Evolutionary conservation across 805 yeast species (phyloP).

Genomic region (Candida verbasci): DNA sequence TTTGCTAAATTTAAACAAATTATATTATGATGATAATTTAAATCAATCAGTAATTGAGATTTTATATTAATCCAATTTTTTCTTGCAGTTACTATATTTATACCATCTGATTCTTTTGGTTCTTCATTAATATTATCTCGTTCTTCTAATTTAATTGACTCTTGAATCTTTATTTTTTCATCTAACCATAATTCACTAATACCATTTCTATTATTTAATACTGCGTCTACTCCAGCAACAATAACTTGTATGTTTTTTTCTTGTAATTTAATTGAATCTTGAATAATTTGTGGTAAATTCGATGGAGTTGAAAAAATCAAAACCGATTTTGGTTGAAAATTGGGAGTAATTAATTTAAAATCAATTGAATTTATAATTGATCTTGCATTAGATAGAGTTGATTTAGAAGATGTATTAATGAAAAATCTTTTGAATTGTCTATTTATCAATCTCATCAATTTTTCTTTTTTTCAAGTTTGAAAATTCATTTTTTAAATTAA

Average conservation of each 20-base stretch:
- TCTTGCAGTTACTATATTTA: slow-evolving; percentile 28
- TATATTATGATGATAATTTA: slow-evolving; percentile 4
- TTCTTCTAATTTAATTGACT: slow-evolving; percentile 13
- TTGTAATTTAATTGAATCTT: slow-evolving; percentile 23
- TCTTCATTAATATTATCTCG: slow-evolving; percentile 19
- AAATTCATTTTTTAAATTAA: slow-evolving; percentile 14
- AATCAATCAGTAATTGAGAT: slow-evolving; percentile 17
- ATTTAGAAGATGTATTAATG: background rate
- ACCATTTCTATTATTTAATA: slow-evolving; percentile 30
- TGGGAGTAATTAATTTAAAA: slow-evolving; percentile 8
- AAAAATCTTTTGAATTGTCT: background rate
- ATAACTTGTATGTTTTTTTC: slow-evolving; percentile 26
- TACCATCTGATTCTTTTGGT: slow-evolving; percentile 32
- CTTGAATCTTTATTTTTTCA: slow-evolving; percentile 15
- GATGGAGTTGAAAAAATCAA: slow-evolving; percentile 34
- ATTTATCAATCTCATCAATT: slow-evolving; percentile 16
- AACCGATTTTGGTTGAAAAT: slow-evolving; percentile 21
- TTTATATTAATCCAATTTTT: slow-evolving; percentile 36
- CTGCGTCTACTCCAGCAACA: slow-evolving; percentile 39
- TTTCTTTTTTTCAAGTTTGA: slow-evolving; percentile 18
- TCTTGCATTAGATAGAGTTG: slow-evolving; percentile 2
- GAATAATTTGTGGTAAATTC: slow-evolving; percentile 25
- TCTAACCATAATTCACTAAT: slow-evolving; percentile 38
- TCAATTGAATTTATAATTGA: slow-evolving; percentile 14
- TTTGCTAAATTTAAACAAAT: slow-evolving; percentile 32